These are phyloP conservation scores for Cudoniella acicularis DNA, from an alignment of 495 filamentous ascomycete species.

Conservation along the genomic window DNA sequence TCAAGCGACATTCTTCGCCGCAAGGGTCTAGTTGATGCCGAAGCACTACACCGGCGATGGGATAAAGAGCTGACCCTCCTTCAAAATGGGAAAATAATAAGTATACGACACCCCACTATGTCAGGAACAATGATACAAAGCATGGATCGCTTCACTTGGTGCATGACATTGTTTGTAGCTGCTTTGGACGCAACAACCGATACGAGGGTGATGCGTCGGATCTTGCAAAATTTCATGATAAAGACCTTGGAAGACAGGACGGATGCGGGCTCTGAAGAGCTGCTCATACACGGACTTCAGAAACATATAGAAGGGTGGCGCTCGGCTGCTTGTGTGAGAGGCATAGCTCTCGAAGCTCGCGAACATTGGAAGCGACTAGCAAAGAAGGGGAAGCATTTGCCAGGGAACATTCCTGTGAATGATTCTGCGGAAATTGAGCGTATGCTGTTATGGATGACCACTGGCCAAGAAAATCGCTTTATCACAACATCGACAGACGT, in stretches of 20 bases:
- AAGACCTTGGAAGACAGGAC: background rate
- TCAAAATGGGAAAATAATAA: background rate
- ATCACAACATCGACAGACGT: background rate
- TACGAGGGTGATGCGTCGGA: background rate
- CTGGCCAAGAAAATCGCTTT: background rate
- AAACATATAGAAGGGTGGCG: background rate
- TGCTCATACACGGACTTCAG: background rate
- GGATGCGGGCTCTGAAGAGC: too few species aligned
- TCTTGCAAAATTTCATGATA: background rate
- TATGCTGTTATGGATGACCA: background rate
- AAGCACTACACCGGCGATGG: background rate
- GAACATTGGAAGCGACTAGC: background rate
- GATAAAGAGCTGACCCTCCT: background rate
- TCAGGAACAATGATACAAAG: background rate
- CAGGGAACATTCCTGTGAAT: background rate
- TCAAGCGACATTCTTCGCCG: background rate
- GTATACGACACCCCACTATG: background rate
- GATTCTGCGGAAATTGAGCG: background rate
- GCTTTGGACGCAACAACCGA: background rate
- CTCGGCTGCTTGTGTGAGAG: background rate
- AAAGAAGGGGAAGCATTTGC: background rate
- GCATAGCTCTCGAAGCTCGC: background rate
- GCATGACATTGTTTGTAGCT: background rate
- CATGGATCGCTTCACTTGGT: background rate
- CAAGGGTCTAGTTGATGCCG: background rate